These are phyloP conservation scores for Leccinum disarticulatum DNA, from an alignment of 768 basidiomycete species.

Conservation along the genomic window DNA sequence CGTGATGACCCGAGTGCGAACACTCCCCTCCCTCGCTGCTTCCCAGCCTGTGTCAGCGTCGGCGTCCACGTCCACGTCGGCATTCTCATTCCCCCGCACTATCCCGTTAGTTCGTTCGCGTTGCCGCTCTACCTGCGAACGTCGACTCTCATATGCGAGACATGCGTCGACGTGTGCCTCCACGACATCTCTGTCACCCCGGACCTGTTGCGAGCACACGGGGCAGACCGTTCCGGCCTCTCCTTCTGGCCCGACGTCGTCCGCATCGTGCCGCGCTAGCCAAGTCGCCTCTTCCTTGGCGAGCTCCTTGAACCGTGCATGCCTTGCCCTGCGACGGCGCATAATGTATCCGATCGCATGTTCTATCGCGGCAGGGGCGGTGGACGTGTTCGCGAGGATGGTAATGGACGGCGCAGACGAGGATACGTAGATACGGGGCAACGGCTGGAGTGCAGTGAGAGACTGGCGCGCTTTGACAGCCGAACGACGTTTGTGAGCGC, in stretches of 20 bases:
- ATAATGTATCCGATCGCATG: conserved; percentile 65
- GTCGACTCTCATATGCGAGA: conserved; percentile 52
- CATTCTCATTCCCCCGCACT: conserved; percentile 32
- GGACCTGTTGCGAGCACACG: conserved; percentile 56
- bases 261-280: conserved; percentile 15
- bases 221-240: conserved; percentile 61
- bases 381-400: conserved; percentile 21
- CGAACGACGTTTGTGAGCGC: conserved; percentile 37
- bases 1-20: conserved; percentile 38
- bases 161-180: conserved; percentile 85
- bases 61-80: conserved; percentile 31
- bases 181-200: conserved; percentile 69
- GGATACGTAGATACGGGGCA: conserved; percentile 26
- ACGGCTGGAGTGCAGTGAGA: conserved; percentile 29
- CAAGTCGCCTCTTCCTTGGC: conserved; percentile 56
- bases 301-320: conserved; percentile 66
- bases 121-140: conserved; percentile 36
- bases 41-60: conserved; percentile 37
- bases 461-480: conserved; percentile 44
- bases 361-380: conserved; percentile 35
- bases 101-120: conserved; percentile 28
- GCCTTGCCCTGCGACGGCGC: conserved; percentile 66
- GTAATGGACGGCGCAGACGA: conserved; percentile 15
- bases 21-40: conserved; percentile 40
- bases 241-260: conserved; percentile 35